Evolutionary conservation across 805 yeast genomes (phyloP).

Genomic region (Schizosaccharomyces lindneri): DNA sequence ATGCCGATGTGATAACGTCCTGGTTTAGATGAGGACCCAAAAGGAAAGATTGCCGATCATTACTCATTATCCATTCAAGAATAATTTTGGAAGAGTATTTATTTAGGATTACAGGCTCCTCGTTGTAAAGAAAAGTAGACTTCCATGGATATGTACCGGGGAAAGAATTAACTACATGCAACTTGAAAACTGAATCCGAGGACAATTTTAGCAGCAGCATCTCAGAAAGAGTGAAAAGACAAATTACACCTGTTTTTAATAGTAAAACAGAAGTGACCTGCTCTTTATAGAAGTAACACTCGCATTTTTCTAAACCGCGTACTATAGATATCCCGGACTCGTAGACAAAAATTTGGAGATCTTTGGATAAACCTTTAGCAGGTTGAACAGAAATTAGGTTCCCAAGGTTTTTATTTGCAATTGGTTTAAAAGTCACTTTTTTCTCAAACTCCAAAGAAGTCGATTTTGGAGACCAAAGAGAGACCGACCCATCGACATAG

Average conservation of each 20-base stretch:
- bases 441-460: neutral
- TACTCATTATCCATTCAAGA: neutral
- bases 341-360: too few relatives aligned
- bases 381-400: neutral
- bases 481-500: neutral
- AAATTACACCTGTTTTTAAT: neutral
- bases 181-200: neutral
- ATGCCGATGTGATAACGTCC: neutral
- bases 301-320: too few relatives aligned
- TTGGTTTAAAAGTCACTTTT: neutral
- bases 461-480: neutral
- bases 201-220: neutral
- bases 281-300: neutral
- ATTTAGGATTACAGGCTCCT: neutral
- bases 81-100: neutral
- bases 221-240: neutral
- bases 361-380: neutral
- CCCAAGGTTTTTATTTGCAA: neutral
- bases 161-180: neutral
- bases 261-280: neutral
- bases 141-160: neutral
- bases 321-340: too few relatives aligned
- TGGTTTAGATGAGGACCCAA: too few relatives aligned
- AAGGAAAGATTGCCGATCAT: too few relatives aligned
- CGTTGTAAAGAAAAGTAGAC: neutral